Conservation (phyloP, 495 filamentous ascomycete species). For the Aspergillus sclerotioniger region DNA sequence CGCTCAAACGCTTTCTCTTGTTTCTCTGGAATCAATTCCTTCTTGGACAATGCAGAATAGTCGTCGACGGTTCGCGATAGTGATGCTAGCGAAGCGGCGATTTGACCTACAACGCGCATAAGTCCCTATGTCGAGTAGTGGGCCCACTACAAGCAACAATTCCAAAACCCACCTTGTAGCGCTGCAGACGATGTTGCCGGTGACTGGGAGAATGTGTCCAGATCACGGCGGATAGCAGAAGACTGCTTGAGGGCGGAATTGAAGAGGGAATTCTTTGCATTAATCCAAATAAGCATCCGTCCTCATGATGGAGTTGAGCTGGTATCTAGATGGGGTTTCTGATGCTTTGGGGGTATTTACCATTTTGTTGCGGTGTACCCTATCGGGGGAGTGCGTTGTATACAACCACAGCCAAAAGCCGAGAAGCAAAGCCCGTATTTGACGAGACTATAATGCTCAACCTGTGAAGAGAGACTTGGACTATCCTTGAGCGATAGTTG, state of each 20-base stretch:
- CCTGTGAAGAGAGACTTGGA: no score
- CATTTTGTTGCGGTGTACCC: slow-evolving; percentile 12
- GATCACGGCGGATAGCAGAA: slow-evolving; percentile 79
- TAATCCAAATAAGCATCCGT: background rate
- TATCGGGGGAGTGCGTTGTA: background rate
- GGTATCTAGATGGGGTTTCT: background rate
- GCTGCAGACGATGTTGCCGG: slow-evolving; percentile 60
- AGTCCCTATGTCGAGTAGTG: background rate
- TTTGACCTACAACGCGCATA: slow-evolving; percentile 53
- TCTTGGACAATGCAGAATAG: slow-evolving; percentile 80
- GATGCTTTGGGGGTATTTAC: slow-evolving; percentile 3
- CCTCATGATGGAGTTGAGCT: background rate
- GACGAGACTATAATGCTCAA: background rate
- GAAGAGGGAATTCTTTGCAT: slow-evolving; percentile 77
- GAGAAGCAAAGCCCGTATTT: background rate
- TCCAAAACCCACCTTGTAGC: slow-evolving; percentile 52
- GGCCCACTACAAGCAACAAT: background rate
- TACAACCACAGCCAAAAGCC: background rate
- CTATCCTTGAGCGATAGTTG: background rate
- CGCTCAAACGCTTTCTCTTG: slow-evolving; percentile 87
- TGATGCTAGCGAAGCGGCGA: slow-evolving; percentile 82
- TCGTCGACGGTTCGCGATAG: slow-evolving; percentile 91
- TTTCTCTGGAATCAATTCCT: slow-evolving; percentile 82
- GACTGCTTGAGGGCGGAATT: slow-evolving; percentile 95
- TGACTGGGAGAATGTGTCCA: slow-evolving; percentile 67